Evolutionary conservation across 805 yeast genomes (phyloP).

Genomic region (Teunomyces atbi): DNA sequence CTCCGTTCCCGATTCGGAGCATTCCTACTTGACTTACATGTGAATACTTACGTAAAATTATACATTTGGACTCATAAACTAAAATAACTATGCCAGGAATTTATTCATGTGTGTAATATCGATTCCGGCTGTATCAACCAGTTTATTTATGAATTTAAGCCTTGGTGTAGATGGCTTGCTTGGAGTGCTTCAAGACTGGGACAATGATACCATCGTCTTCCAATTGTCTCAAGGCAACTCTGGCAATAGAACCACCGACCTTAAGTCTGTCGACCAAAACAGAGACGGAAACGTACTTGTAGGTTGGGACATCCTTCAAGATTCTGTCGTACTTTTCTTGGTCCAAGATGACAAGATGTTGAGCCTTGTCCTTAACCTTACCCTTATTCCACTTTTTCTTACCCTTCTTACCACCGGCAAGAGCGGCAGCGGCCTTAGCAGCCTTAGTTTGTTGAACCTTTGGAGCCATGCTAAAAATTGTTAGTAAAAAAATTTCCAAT

Average conservation of each 20-base stretch:
- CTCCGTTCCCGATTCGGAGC: background rate
- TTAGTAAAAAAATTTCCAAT: background rate
- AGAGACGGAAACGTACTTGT: conserved; percentile 97
- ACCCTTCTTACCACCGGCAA: conserved; percentile 99
- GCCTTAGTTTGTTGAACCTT: conserved; percentile 98
- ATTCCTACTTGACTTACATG: background rate
- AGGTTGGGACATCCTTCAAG: conserved; percentile 98
- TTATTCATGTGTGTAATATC: background rate
- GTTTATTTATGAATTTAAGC: conserved; percentile 35
- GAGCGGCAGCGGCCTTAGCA: conserved; percentile 99
- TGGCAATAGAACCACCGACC: conserved; percentile 98
- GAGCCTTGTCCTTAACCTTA: conserved; percentile 99
- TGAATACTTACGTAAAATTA: conserved; percentile 1
- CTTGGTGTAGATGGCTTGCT: conserved; percentile 93
- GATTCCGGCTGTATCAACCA: conserved; percentile 2
- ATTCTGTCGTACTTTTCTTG: conserved; percentile 99
- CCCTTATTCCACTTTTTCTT: conserved; percentile 99
- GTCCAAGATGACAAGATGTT: conserved; percentile 94
- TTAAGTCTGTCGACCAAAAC: conserved; percentile 98
- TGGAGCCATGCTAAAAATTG: conserved; percentile 80
- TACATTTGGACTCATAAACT: conserved; percentile 5
- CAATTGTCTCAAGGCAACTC: conserved; percentile 95
- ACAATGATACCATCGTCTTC: conserved; percentile 93
- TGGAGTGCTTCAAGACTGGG: conserved; percentile 92
- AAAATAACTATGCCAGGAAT: conserved; percentile 1